These are phyloP conservation scores for Blastobotrys parvus DNA, from an alignment of 805 yeast genomes.

Conservation along the genomic window DNA sequence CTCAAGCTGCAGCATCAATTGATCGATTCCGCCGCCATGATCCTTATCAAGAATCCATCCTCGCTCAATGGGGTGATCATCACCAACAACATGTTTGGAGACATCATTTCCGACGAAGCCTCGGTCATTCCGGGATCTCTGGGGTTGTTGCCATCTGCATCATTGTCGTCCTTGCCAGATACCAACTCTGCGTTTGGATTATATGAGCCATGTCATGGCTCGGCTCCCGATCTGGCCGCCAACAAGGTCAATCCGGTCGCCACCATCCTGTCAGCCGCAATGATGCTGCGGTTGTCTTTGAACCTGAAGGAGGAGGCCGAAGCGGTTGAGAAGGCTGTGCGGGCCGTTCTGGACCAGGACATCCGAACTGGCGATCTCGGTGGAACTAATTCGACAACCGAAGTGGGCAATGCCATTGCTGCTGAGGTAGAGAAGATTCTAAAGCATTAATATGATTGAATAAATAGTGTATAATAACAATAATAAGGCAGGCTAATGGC, in stretches of 20 bases:
- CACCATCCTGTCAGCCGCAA: conserved; percentile 88
- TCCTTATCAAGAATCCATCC: conserved; percentile 83
- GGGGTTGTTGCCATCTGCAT: conserved; percentile 93
- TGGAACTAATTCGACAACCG: conserved; percentile 74
- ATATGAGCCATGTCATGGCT: conserved; percentile 98
- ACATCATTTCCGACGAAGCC: conserved; percentile 96
- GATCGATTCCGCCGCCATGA: conserved; percentile 99
- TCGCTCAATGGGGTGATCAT: conserved; percentile 86
- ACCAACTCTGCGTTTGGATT: conserved; percentile 89
- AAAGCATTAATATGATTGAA: too few relatives aligned
- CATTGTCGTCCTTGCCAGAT: conserved; percentile 95
- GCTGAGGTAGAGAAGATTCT: conserved; percentile 55
- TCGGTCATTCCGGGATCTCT: conserved; percentile 96
- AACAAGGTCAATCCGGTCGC: conserved; percentile 95
- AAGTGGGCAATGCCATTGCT: conserved; percentile 93
- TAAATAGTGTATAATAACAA: too few relatives aligned
- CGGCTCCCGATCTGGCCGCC: conserved; percentile 87
- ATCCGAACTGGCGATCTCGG: conserved; percentile 88
- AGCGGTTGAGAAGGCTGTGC: conserved; percentile 84
- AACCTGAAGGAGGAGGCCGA: conserved; percentile 76
- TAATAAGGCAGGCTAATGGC: too few relatives aligned
- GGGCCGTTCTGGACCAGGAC: conserved; percentile 69
- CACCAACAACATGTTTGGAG: conserved; percentile 97
- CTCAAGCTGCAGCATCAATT: conserved; percentile 84
- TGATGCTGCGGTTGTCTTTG: conserved; percentile 92